A percentile compares a stretch with the other conserved stretches of the same genome.
These are phyloP conservation scores for Allomyces arbusculus DNA, from an alignment of 192 early-diverging fungal species.

Conservation along the genomic window DNA sequence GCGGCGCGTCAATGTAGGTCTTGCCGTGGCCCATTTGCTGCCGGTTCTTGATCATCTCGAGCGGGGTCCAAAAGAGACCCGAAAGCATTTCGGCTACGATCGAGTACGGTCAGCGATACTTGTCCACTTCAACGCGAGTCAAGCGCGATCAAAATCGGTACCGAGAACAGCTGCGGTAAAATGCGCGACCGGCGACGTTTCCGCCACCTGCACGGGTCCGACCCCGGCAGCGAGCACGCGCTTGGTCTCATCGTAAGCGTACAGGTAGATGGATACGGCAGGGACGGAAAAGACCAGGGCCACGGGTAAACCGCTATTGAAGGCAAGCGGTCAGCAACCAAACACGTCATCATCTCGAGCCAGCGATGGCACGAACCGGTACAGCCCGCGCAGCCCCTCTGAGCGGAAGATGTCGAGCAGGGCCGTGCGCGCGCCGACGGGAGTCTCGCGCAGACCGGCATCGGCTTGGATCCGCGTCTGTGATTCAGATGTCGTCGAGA, in stretches of 20 bases:
- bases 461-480: too few relatives aligned
- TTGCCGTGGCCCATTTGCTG: constrained; percentile 15
- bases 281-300: constrained; percentile 23
- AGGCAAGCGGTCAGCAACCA: not conserved
- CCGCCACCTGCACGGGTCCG: too few relatives aligned
- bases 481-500: too few relatives aligned
- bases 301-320: constrained; percentile 15
- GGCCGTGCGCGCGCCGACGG: not conserved
- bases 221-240: not conserved
- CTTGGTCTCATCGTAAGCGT: not conserved
- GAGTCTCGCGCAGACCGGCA: too few relatives aligned
- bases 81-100: constrained; percentile 15
- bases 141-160: not conserved
- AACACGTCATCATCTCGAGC: not conserved
- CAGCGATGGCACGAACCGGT: not conserved
- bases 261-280: constrained; percentile 4
- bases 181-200: not conserved
- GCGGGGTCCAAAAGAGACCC: constrained; percentile 28
- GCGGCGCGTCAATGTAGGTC: not conserved
- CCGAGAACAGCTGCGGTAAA: not conserved
- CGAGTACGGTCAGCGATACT: not conserved
- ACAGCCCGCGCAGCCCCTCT: not conserved
- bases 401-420: not conserved
- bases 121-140: too few relatives aligned
- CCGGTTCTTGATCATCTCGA: constrained; percentile 30